Evolutionary conservation across 176 grass and related monocot genomes (phyloP).

Genomic region (Dactylis glomerata): DNA sequence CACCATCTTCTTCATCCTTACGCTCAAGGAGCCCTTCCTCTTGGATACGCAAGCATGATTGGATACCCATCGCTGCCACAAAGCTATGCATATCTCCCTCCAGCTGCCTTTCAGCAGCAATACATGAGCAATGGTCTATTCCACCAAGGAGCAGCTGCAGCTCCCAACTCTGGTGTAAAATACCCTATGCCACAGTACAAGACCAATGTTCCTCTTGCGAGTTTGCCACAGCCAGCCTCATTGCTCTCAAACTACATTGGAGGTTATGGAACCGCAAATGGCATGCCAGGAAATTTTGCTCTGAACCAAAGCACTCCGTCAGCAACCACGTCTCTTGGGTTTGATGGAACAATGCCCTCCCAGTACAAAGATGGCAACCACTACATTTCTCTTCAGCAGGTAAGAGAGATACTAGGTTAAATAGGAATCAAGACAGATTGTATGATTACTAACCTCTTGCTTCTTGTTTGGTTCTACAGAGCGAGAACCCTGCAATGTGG

Average conservation of each 20-base stretch:
- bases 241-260: slow-evolving; percentile 52
- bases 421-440: neutral
- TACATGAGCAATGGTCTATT: slow-evolving; percentile 55
- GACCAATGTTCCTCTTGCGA: slow-evolving; percentile 52
- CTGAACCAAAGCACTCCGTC: slow-evolving; percentile 53
- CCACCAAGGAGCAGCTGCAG: slow-evolving; percentile 56
- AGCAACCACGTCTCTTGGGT: slow-evolving; percentile 49
- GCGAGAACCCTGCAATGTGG: slow-evolving; percentile 71
- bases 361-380: slow-evolving; percentile 75
- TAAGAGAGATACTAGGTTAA: slow-evolving; percentile 4
- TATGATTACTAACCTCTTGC: neutral
- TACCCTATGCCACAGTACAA: slow-evolving; percentile 77
- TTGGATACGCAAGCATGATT: slow-evolving; percentile 68
- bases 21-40: slow-evolving; percentile 67
- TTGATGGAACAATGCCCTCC: slow-evolving; percentile 49
- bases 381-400: slow-evolving; percentile 70
- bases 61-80: slow-evolving; percentile 66
- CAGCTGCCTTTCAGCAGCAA: slow-evolving; percentile 61
- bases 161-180: slow-evolving; percentile 54
- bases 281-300: slow-evolving; percentile 57
- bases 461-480: slow-evolving; percentile 25
- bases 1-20: slow-evolving; percentile 75
- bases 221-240: slow-evolving; percentile 54
- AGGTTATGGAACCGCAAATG: slow-evolving; percentile 53
- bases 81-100: slow-evolving; percentile 68